phyloP scores from a whole-genome alignment of 768 basidiomycete species.

The Tricholoma terreum region DNA sequence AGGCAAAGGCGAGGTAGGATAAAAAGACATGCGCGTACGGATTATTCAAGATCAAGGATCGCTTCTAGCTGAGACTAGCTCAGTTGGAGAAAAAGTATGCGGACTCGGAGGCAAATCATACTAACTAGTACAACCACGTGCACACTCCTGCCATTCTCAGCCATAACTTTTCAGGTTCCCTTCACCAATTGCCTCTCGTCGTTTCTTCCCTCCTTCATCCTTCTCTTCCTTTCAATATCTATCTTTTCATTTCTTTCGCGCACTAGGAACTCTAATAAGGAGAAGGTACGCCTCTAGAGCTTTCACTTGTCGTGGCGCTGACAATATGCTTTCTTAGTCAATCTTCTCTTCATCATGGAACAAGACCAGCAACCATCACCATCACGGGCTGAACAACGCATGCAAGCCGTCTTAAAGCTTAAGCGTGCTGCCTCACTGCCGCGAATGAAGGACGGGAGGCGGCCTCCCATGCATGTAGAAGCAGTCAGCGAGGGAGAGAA shows the following conservation, averaged over 20 bases:
- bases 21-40: neutral
- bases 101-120: conserved; percentile 33
- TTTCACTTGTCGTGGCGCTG: conserved; percentile 12
- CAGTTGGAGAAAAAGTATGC: too few relatives aligned
- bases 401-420: conserved; percentile 84
- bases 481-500: conserved; percentile 82
- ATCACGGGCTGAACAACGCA: conserved; percentile 69
- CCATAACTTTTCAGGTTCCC: conserved; percentile 10
- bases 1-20: neutral
- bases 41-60: too few relatives aligned
- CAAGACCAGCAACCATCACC: conserved; percentile 42
- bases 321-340: neutral
- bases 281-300: conserved; percentile 10
- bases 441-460: conserved; percentile 85
- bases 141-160: conserved; percentile 15
- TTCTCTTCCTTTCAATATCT: neutral
- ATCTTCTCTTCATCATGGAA: conserved; percentile 33
- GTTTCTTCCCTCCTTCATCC: conserved; percentile 9
- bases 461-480: conserved; percentile 84
- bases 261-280: conserved; percentile 9
- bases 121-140: conserved; percentile 35
- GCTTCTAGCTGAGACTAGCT: too few relatives aligned
- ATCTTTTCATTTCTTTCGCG: neutral
- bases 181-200: neutral
- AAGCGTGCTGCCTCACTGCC: conserved; percentile 91